Evolutionary conservation across 2,329 filamentous ascomycete genomes (phyloP), one percentile per base, ranked within the genome.

Genomic region (Epichloe baconii): DNA sequence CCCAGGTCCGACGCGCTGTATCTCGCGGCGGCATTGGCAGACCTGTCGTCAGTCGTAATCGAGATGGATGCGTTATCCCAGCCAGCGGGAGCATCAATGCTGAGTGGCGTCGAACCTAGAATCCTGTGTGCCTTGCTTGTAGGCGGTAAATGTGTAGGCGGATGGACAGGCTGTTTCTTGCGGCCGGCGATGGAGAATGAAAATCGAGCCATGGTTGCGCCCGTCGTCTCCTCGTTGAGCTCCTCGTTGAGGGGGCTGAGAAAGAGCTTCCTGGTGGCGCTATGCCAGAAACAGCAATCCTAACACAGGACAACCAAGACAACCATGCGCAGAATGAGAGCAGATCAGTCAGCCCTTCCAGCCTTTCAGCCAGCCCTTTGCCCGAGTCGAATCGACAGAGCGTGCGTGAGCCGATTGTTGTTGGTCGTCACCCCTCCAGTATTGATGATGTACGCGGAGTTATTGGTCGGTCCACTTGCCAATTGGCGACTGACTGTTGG

Each of bases 51-150:
- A 60, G 69, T 74, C 55, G 75, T 73, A 41, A 64, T 68, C 10
- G 69, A 66, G 37, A 61, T 68, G 3, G 73, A 75, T 15, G 58
- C 58, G 7, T 66, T 59, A 49, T 77, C 73, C 72, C 74, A 76
- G 41, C 57, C 56, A 40, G 61, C 56, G 4, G 63, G 56, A 8
- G 67, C 61, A 54, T 73, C 71, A 53, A 70, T 64, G 56, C 64
- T 72, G 57, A 75, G 64, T 5, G 70, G 69, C 26, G 68, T 66
- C 4, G 70, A 69, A 23, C 75, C 76, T 40, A 78, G 61, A 15
- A 78, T 68, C 57, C 71, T 73, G 56, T 77, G 74, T 1, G 72
- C 75, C 59, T 78, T 78, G 52, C 71, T 74, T 57, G 74, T 64
- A 2, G 70, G 67, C 37, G 65, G 64, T n/a, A 64, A 60, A 8